Conservation (phyloP, 2,329 filamentous ascomycete genomes). For the Fusarium siculi region DNA sequence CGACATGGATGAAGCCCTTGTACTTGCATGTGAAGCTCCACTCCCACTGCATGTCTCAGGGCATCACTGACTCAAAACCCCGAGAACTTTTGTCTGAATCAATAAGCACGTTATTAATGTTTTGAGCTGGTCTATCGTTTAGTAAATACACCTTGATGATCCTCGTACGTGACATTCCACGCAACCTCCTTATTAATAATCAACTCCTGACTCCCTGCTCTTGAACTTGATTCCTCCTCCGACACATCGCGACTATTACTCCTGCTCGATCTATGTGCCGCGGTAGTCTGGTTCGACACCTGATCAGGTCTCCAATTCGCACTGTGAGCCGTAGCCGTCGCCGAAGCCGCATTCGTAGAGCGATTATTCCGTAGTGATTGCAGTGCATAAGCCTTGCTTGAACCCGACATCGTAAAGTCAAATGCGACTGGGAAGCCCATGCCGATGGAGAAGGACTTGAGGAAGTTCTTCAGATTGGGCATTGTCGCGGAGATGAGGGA, state of each 20-base stretch:
- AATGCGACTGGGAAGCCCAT: constrained; percentile 37
- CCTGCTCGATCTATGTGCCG: background rate
- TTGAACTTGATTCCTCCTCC: constrained; percentile 20
- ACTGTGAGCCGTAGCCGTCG: background rate
- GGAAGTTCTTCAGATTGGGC: constrained; percentile 37
- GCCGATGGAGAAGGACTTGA: constrained; percentile 36
- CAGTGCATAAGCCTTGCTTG: constrained; percentile 19
- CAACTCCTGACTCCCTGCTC: constrained; percentile 36
- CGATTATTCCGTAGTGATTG: constrained; percentile 26
- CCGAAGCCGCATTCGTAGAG: constrained; percentile 10
- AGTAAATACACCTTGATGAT: background rate
- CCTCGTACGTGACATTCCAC: constrained; percentile 30
- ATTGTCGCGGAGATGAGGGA: constrained; percentile 36
- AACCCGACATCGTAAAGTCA: constrained; percentile 5
- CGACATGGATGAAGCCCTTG: background rate
- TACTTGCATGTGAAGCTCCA: background rate
- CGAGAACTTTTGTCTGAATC: background rate
- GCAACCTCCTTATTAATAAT: constrained; percentile 37
- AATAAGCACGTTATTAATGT: background rate
- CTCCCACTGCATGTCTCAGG: background rate
- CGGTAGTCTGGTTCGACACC: constrained; percentile 6
- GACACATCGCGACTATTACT: constrained; percentile 17
- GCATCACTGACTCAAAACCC: background rate
- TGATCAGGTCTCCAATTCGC: constrained; percentile 31
- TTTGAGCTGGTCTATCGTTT: background rate